Conservation (phyloP, 768 basidiomycete genomes). For the Paxillus rubicundulus region DNA sequence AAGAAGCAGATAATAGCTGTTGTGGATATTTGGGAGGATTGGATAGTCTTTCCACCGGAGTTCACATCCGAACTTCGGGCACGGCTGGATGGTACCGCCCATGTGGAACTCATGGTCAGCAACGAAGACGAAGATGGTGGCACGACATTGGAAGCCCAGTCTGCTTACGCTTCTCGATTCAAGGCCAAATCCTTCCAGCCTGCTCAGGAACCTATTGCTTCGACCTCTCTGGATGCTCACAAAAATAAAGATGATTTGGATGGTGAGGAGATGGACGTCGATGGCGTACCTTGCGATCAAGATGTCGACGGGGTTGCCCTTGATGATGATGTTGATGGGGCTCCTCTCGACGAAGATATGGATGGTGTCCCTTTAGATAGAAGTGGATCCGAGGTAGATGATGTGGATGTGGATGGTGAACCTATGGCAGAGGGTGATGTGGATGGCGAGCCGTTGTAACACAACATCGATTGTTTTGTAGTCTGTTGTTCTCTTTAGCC, state of each 20-base stretch:
- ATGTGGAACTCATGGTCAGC: constrained; percentile 27
- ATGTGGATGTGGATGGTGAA: constrained; percentile 25
- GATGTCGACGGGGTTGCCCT: constrained; percentile 41
- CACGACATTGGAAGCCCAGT: constrained; percentile 24
- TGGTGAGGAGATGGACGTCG: constrained; percentile 52
- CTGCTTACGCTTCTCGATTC: constrained; percentile 58
- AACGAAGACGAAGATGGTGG: constrained; percentile 24
- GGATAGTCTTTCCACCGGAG: constrained; percentile 94
- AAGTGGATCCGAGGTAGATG: constrained; percentile 15
- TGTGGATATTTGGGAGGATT: constrained; percentile 96
- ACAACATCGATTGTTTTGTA: neutral
- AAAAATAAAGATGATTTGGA: constrained; percentile 50
- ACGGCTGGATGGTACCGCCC: constrained; percentile 64
- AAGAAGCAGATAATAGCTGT: constrained; percentile 87
- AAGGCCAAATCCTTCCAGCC: constrained; percentile 77
- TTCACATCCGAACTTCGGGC: constrained; percentile 71
- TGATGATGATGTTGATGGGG: constrained; percentile 24
- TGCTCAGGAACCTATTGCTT: constrained; percentile 44
- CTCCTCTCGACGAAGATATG: constrained; percentile 32
- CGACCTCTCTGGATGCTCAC: constrained; percentile 25
- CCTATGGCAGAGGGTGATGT: constrained; percentile 35
- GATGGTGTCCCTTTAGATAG: constrained; percentile 38
- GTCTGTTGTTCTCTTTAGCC: neutral
- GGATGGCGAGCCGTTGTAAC: constrained; percentile 39
- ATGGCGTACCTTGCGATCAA: constrained; percentile 44